A percentile compares a stretch with the other conserved stretches of the same genome.
phyloP scores from a whole-genome alignment of 192 early-diverging fungal species.

The Entophlyctis helioformis region DNA sequence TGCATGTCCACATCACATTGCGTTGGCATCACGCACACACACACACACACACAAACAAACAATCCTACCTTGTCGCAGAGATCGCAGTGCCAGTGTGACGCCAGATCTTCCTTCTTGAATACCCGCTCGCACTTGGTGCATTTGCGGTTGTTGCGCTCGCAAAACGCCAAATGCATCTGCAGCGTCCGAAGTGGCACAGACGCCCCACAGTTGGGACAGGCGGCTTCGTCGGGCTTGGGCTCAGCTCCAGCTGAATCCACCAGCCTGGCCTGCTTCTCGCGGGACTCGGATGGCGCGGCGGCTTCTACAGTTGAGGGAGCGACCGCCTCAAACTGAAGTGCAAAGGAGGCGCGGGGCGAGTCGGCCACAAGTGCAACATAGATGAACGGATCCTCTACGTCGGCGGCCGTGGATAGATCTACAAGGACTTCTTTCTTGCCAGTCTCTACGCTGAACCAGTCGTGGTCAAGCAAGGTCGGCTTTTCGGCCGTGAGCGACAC shows the following conservation, averaged over 20 bases:
- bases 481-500: conserved; percentile 11
- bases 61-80: conserved; percentile 36
- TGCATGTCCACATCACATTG: conserved; percentile 2
- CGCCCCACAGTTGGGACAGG: conserved; percentile 62
- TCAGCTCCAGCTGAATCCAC: neutral
- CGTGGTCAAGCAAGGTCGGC: conserved; percentile 19
- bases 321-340: conserved; percentile 3
- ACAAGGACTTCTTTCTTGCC: conserved; percentile 4
- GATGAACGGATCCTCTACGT: conserved; percentile 8
- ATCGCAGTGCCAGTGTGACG: conserved; percentile 76
- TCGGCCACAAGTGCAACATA: conserved; percentile 10
- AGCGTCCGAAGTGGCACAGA: conserved; percentile 48
- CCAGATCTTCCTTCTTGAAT: conserved; percentile 54
- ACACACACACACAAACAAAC: neutral
- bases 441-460: conserved; percentile 10
- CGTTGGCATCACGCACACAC: neutral
- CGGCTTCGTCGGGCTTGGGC: conserved; percentile 2
- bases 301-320: neutral
- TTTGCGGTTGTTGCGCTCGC: conserved; percentile 63
- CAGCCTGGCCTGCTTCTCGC: neutral
- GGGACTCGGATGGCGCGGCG: neutral
- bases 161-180: conserved; percentile 64
- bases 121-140: conserved; percentile 54
- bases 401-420: neutral
- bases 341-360: neutral